Evolutionary conservation across 805 yeast species (phyloP).

Genomic region (Candida methanosorbosa): DNA sequence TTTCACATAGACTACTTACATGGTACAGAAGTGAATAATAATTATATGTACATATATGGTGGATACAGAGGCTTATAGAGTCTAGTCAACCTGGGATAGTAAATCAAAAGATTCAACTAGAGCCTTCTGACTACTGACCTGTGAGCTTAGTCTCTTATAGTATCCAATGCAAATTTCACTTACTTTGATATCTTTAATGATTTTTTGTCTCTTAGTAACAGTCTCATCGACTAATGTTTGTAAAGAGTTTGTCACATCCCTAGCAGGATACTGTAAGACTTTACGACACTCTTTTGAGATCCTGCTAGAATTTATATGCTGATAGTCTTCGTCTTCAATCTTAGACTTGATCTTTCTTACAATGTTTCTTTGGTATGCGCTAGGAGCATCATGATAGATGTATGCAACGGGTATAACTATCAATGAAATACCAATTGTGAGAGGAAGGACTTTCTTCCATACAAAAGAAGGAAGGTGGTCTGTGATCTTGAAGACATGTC

Average conservation of each 20-base stretch:
- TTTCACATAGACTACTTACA: too few species aligned
- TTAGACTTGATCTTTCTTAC: constrained; percentile 61
- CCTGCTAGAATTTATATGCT: constrained; percentile 68
- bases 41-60: too few species aligned
- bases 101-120: constrained; percentile 10
- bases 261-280: constrained; percentile 73
- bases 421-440: constrained; percentile 18
- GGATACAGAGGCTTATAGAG: too few species aligned
- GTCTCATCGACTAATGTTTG: constrained; percentile 59
- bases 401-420: constrained; percentile 34
- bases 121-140: constrained; percentile 13
- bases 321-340: constrained; percentile 62
- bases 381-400: constrained; percentile 72
- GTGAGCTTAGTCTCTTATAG: constrained; percentile 36
- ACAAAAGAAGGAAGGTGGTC: constrained; percentile 7
- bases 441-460: constrained; percentile 23
- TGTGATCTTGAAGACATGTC: constrained; percentile 25
- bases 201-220: constrained; percentile 45
- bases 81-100: too few species aligned
- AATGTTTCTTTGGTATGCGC: constrained; percentile 79
- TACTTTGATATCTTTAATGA: constrained; percentile 41
- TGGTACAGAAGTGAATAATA: too few species aligned
- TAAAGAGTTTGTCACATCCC: constrained; percentile 68
- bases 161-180: constrained; percentile 49
- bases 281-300: constrained; percentile 75